A percentile compares a stretch with the other conserved stretches of the same genome.
phyloP scores from a whole-genome alignment of 495 filamentous ascomycete genomes.

The Penicillium cosmopolitanum region DNA sequence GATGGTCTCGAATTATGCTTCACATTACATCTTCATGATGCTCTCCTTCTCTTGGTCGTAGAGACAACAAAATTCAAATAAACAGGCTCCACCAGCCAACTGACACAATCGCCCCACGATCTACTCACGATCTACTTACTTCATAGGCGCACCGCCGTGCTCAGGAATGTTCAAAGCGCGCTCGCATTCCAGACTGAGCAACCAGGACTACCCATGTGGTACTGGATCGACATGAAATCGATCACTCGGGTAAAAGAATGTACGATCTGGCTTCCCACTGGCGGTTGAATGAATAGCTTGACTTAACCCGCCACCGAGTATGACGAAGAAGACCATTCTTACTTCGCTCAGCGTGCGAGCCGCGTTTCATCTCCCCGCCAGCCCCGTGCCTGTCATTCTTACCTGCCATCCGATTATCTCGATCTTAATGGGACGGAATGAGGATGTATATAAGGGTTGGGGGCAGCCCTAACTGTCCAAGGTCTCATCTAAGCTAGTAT shows the following conservation, averaged over 20 bases:
- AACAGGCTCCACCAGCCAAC: constrained; percentile 10
- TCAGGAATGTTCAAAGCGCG: constrained; percentile 25
- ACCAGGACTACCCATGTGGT: background rate
- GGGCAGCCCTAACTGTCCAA: background rate
- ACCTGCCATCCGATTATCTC: constrained; percentile 28
- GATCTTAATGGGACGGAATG: constrained; percentile 17
- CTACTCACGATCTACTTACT: constrained; percentile 14
- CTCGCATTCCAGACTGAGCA: constrained; percentile 23
- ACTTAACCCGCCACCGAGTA: constrained; percentile 27
- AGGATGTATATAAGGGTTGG: constrained; percentile 19
- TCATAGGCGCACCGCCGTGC: constrained; percentile 20
- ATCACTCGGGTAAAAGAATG: constrained; percentile 27
- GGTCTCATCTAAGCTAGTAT: background rate
- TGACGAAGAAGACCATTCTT: constrained; percentile 22
- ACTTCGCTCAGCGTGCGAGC: constrained; percentile 4
- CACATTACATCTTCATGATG: background rate
- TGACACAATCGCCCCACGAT: constrained; percentile 12
- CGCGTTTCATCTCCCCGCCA: constrained; percentile 23
- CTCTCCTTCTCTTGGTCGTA: constrained; percentile 1
- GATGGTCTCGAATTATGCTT: background rate
- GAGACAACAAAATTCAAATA: constrained; percentile 7
- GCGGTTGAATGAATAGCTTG: constrained; percentile 6
- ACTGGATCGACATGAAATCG: constrained; percentile 22
- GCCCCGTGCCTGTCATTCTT: constrained; percentile 26
- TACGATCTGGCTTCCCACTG: constrained; percentile 11